Conservation (phyloP, 2,329 filamentous ascomycete species). For the Fusarium fracticaudum region DNA sequence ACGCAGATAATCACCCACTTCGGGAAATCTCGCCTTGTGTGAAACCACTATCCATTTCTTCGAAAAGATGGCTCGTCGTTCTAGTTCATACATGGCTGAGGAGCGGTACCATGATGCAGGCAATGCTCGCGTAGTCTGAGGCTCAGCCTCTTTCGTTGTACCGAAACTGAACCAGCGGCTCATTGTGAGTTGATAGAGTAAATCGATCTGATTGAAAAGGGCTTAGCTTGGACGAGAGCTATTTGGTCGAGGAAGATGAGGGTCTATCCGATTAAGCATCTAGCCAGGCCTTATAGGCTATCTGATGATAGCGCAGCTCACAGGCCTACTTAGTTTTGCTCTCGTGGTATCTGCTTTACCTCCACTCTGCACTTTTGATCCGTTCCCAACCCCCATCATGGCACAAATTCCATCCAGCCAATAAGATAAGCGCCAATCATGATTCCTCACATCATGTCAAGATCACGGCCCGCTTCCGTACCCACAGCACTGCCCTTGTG, state of each 20-base stretch:
- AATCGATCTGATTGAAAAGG: too few relatives aligned
- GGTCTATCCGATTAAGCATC: too few relatives aligned
- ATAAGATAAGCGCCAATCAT: neutral
- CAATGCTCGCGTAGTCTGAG: neutral
- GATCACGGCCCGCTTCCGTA: neutral
- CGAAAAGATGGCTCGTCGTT: neutral
- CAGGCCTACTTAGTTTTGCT: too few relatives aligned
- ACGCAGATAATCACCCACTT: neutral
- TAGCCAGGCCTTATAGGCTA: too few relatives aligned
- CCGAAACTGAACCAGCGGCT: neutral
- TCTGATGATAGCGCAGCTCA: too few relatives aligned
- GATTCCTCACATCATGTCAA: too few relatives aligned
- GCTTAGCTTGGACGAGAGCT: too few relatives aligned
- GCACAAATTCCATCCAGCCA: neutral
- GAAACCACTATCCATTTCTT: neutral
- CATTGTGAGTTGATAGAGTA: neutral
- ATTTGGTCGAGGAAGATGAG: too few relatives aligned
- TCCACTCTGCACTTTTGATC: too few relatives aligned
- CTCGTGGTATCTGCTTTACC: too few relatives aligned
- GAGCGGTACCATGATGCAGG: neutral
- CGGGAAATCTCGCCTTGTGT: fast-evolving
- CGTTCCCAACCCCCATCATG: too few relatives aligned
- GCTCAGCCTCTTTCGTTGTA: neutral
- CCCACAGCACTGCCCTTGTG: neutral
- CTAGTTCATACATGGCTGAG: neutral